phyloP scores from a whole-genome alignment of 1,284 basidiomycete species.

The Lignosus rhinocerotis region DNA sequence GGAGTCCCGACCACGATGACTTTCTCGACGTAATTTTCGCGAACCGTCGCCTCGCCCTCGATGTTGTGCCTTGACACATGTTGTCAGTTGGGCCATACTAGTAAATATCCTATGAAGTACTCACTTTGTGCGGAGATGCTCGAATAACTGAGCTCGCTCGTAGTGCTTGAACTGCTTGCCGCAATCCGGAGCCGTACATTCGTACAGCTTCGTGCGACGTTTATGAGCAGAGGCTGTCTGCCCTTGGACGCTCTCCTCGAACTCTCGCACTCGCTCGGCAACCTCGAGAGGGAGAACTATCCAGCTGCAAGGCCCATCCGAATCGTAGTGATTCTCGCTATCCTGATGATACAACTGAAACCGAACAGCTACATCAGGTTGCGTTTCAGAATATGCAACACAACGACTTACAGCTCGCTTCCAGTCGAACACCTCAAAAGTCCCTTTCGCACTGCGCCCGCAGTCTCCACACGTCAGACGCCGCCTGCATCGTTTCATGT shows the following conservation, averaged over 20 bases:
- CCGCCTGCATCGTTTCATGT: background rate
- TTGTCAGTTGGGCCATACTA: background rate
- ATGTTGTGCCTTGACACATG: background rate
- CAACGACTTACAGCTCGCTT: slow-evolving; percentile 1
- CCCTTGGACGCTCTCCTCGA: background rate
- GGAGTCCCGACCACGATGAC: background rate
- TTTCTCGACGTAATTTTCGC: background rate
- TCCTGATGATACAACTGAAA: slow-evolving; percentile 1
- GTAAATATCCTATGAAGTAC: background rate
- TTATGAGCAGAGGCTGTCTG: too few species aligned
- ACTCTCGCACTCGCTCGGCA: background rate
- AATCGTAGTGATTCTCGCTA: background rate
- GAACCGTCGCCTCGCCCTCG: background rate
- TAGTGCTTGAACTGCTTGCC: background rate
- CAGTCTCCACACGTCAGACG: slow-evolving; percentile 9
- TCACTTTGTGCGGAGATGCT: background rate
- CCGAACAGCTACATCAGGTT: background rate
- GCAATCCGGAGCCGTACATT: background rate
- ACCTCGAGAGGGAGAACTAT: background rate
- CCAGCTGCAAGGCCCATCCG: background rate
- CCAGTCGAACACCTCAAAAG: slow-evolving; percentile 4
- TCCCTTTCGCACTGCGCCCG: background rate
- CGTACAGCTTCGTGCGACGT: background rate
- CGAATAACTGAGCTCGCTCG: background rate
- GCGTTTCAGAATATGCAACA: too few species aligned